Evolutionary conservation across 129 eudicot genomes (phyloP).

Genomic region (Smallanthus sonchifolius): DNA sequence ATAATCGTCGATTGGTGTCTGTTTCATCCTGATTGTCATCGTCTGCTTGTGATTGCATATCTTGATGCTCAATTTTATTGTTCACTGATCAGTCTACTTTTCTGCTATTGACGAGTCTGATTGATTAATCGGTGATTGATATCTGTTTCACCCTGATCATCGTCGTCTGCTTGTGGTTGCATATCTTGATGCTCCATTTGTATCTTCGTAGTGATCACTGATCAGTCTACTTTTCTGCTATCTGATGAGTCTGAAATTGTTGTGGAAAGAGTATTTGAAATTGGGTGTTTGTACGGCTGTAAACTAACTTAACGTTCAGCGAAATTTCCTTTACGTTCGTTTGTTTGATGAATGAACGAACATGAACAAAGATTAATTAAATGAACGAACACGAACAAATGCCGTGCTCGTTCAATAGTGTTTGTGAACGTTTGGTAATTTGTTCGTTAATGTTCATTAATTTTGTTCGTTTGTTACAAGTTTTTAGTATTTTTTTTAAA

Average conservation of each 20-base stretch:
- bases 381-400: too few relatives aligned
- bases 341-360: too few relatives aligned
- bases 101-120: background rate
- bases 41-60: background rate
- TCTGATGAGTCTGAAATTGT: background rate
- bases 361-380: too few relatives aligned
- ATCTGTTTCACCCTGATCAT: slow-evolving; percentile 7
- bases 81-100: background rate
- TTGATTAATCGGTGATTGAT: background rate
- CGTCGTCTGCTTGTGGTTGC: background rate
- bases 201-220: background rate
- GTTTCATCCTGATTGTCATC: slow-evolving; percentile 11
- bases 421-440: too few relatives aligned
- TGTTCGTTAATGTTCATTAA: too few relatives aligned
- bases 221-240: background rate
- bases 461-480: too few relatives aligned
- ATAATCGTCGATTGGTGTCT: background rate
- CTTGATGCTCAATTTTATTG: background rate
- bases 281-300: background rate
- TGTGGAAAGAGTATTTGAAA: background rate
- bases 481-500: too few relatives aligned
- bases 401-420: too few relatives aligned
- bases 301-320: too few relatives aligned
- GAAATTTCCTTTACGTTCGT: too few relatives aligned
- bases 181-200: background rate